Base-by-base conservation (phyloP, 495 filamentous ascomycete genomes). In the Penicillium malachiteum region DNA sequence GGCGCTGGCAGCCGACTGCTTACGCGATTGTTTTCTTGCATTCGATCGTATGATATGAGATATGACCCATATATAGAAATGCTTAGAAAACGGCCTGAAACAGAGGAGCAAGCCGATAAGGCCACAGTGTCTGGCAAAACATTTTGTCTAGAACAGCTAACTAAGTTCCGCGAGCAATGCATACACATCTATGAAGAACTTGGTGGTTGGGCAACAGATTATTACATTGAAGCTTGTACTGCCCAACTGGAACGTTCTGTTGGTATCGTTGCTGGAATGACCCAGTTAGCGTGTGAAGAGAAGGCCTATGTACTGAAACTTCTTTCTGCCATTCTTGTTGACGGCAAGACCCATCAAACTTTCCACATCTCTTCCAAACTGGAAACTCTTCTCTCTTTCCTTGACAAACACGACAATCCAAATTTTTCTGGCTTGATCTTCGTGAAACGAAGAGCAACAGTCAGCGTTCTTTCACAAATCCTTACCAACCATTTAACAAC, bases 381-480 rank as follows among this genome's bases (percentile, higher is more conserved):
- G 6, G 55, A 70, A 34, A 64, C 59, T 1, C 66, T 95, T 33
- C 62, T 92, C 9, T 55, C 76, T 0, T 75, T 82, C 21, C 71
- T 92, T 7, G 66, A 72, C 0, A 60, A 60, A 7, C 70, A 76
- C 32, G 59, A 80, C 5, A 52, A 58, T 1, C 69, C 73, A 9
- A 70, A 73, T 0, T 84, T 87, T 18, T 80, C 84, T 0, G 88
- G 89, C 0, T 80, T 98, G 7, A 72, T 97, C 1, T 98, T 98
- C 59, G 90, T 85, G 7, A 74, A 85, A 50, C 86, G 92, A 60
- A 67, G 91, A 47, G 85, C 84, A 7, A 86, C 83, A 1, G 90
- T 89, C 14, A 77, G 78, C 5, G 81, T 91, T 6, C 67, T 97
- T 33, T 75, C 83, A 6, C 76, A 86, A 17, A 67, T 96, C 3